A percentile compares a stretch with the other conserved stretches of the same genome.
Evolutionary conservation across 202 grass and related monocot genomes (phyloP).

Genomic region (Zoysia matrella): DNA sequence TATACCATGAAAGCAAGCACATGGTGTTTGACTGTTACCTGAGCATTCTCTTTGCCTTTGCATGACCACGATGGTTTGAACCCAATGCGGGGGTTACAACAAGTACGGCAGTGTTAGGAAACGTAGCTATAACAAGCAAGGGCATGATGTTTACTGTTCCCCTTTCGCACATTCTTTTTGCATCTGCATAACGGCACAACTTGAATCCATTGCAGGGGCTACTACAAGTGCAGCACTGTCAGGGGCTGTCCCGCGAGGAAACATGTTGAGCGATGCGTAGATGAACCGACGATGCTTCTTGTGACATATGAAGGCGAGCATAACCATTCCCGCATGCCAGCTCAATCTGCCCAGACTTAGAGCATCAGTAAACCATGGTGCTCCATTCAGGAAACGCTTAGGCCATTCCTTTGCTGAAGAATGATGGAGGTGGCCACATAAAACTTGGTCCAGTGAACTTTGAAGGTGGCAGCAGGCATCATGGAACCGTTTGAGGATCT

Average conservation of each 20-base stretch:
- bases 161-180: conserved; percentile 20
- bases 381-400: not conserved
- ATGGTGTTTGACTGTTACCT: conserved; percentile 37
- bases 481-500: conserved; percentile 36
- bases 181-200: not conserved
- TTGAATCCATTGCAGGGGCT: conserved; percentile 74
- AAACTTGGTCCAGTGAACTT: not conserved
- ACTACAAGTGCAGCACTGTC: conserved; percentile 97
- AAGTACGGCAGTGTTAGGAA: too few species aligned
- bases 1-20: conserved; percentile 57
- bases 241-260: conserved; percentile 77
- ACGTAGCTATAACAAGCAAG: too few species aligned
- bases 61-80: too few species aligned
- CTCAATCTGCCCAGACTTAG: conserved; percentile 62
- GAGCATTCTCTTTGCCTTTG: too few species aligned
- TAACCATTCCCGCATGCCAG: conserved; percentile 63
- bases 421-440: not conserved
- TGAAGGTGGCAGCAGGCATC: conserved; percentile 8
- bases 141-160: too few species aligned
- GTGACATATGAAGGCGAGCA: conserved; percentile 98
- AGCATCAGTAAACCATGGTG: not conserved
- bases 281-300: conserved; percentile 88
- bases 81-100: too few species aligned
- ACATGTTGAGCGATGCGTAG: conserved; percentile 55
- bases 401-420: not conserved